Percentiles rank a stretch among this genome's conserved stretches.
Conservation (phyloP, 441 rosid genomes). For the Syzygium syzygioides region DNA sequence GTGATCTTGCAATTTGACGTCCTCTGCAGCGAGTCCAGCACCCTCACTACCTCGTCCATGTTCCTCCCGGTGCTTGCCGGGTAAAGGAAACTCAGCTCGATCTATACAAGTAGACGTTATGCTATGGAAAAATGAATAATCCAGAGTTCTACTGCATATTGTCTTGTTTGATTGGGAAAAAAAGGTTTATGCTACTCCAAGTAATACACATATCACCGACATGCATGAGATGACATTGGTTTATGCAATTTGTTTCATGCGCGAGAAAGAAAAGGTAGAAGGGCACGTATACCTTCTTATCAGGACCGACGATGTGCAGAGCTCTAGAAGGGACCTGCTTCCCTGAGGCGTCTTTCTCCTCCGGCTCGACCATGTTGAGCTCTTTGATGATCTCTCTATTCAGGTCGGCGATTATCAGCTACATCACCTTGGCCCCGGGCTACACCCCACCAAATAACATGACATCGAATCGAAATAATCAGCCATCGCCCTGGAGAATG, state of each 20-base stretch:
- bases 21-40: constrained; percentile 50
- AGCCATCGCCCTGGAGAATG: background rate
- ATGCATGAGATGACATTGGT: background rate
- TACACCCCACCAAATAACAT: constrained; percentile 4
- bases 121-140: background rate
- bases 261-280: accelerated
- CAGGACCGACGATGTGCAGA: constrained; percentile 63
- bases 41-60: constrained; percentile 83
- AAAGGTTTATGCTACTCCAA: too few species aligned
- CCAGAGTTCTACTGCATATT: background rate
- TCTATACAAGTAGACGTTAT: constrained; percentile 13
- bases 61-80: constrained; percentile 72
- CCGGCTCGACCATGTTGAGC: constrained; percentile 80
- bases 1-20: constrained; percentile 50
- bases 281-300: constrained; percentile 32
- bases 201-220: background rate
- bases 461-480: background rate
- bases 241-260: background rate
- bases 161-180: background rate
- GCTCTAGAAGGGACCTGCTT: constrained; percentile 59
- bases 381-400: constrained; percentile 40
- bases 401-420: constrained; percentile 72
- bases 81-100: constrained; percentile 72
- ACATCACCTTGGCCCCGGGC: constrained; percentile 62
- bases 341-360: constrained; percentile 44